These are phyloP conservation scores for Pythium biforme DNA, from an alignment of 352 stramenopile genomes.

Conservation along the genomic window DNA sequence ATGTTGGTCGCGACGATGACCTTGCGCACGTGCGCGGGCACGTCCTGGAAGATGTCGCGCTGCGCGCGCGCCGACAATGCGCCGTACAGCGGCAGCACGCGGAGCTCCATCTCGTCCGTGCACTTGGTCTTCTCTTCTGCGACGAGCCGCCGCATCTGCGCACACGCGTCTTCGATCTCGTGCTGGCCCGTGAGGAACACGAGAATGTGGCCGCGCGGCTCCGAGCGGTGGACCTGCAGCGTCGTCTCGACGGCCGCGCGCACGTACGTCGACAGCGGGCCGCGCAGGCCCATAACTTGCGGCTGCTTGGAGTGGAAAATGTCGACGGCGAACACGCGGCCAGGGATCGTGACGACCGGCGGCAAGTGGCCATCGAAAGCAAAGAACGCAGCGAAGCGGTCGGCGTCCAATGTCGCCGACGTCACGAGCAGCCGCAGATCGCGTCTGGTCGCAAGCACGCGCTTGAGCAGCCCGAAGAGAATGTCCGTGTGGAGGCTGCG, in stretches of 20 bases:
- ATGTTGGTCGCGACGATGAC: slow-evolving; percentile 92
- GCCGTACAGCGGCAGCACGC: slow-evolving; percentile 92
- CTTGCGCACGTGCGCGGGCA: slow-evolving; percentile 82
- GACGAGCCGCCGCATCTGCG: slow-evolving; percentile 70
- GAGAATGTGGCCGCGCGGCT: slow-evolving; percentile 87
- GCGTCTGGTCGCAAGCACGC: slow-evolving; percentile 55
- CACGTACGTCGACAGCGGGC: slow-evolving; percentile 66
- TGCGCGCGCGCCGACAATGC: slow-evolving; percentile 92
- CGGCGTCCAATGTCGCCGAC: slow-evolving; percentile 88
- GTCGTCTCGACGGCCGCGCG: slow-evolving; percentile 70
- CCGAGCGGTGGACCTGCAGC: slow-evolving; percentile 69
- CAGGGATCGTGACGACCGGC: slow-evolving; percentile 83
- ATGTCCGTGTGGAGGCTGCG: slow-evolving; percentile 98
- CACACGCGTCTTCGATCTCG: slow-evolving; percentile 91
- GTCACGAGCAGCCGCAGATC: slow-evolving; percentile 94
- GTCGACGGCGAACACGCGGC: slow-evolving; percentile 91
- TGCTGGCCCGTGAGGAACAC: slow-evolving; percentile 94
- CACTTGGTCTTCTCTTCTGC: slow-evolving; percentile 13
- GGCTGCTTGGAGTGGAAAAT: slow-evolving; percentile 91
- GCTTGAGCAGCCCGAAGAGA: slow-evolving; percentile 93
- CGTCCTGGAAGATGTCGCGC: slow-evolving; percentile 92
- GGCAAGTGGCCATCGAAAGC: neutral
- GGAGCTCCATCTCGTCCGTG: slow-evolving; percentile 51
- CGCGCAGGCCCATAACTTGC: slow-evolving; percentile 67
- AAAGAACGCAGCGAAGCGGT: slow-evolving; percentile 92